Conservation (phyloP, 371 early-diverging fungal genomes). For the Syncephalastrum racemosum region DNA sequence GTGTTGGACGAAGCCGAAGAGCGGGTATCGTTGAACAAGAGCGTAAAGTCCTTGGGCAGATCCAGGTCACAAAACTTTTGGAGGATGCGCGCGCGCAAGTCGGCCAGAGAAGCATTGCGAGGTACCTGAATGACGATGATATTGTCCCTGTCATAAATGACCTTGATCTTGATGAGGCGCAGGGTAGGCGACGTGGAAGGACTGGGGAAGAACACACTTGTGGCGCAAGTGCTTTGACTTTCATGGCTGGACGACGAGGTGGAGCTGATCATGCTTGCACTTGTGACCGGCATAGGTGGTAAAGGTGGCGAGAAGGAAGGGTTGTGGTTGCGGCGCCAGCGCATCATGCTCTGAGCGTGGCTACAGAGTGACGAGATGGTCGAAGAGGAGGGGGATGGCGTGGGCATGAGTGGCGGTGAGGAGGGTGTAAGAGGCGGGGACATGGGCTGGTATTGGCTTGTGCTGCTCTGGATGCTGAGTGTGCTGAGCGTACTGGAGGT, state of each 20-base stretch:
- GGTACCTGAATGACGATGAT: conserved; percentile 33
- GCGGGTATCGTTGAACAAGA: conserved; percentile 25
- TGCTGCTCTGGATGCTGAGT: conserved; percentile 8
- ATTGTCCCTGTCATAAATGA: conserved; percentile 30
- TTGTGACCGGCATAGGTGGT: conserved; percentile 5
- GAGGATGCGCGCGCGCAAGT: conserved; percentile 20
- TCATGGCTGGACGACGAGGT: conserved; percentile 10
- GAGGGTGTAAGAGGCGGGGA: not conserved
- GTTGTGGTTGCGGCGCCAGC: not conserved
- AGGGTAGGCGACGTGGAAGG: conserved; percentile 17
- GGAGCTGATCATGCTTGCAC: conserved; percentile 8
- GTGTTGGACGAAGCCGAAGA: conserved; percentile 25
- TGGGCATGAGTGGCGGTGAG: conserved; percentile 2
- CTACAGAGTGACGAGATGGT: conserved; percentile 14
- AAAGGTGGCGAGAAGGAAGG: conserved; percentile 4
- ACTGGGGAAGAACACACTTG: conserved; percentile 13
- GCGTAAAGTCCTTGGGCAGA: conserved; percentile 14
- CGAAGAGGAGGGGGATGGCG: conserved; percentile 9
- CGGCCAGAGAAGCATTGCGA: conserved; percentile 15
- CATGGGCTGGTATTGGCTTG: conserved; percentile 1
- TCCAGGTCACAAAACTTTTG: conserved; percentile 22
- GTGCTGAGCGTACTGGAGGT: conserved; percentile 2
- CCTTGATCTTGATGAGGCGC: conserved; percentile 24
- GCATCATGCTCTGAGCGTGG: conserved; percentile 17
- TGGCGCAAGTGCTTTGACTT: conserved; percentile 12